Conservation (phyloP, 305 asterid genomes). For the Solanum hybrid region DNA sequence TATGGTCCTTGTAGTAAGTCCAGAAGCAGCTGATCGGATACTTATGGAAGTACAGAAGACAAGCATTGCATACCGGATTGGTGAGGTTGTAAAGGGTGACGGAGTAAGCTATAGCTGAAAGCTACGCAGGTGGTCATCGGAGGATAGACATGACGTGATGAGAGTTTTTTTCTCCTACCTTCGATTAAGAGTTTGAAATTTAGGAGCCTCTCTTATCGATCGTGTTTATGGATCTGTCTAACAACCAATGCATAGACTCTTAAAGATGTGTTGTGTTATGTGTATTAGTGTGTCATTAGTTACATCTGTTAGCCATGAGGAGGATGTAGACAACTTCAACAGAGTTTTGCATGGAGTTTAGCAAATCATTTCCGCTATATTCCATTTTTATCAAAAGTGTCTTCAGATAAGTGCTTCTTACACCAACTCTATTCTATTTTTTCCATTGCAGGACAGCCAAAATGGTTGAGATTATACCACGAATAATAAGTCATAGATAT, state of each 20-base stretch:
- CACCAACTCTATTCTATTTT: not conserved
- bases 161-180: not conserved
- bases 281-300: not conserved
- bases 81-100: conserved; percentile 61
- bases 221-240: not conserved
- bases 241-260: not conserved
- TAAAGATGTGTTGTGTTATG: not conserved
- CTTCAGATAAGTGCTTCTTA: not conserved
- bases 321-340: not conserved
- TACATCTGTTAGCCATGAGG: not conserved
- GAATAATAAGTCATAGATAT: not conserved
- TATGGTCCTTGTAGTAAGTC: conserved; percentile 76
- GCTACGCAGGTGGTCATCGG: not conserved
- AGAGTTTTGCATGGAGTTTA: not conserved
- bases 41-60: conserved; percentile 26
- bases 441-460: not conserved
- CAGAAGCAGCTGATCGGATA: conserved; percentile 52
- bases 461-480: not conserved
- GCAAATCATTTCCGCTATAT: not conserved
- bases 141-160: not conserved
- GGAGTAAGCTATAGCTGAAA: conserved; percentile 45
- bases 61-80: conserved; percentile 33
- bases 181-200: not conserved
- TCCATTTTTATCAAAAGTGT: not conserved
- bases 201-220: not conserved